Evolutionary conservation across 2,329 filamentous ascomycete genomes (phyloP).

Genomic region (Epichloe amarillans): DNA sequence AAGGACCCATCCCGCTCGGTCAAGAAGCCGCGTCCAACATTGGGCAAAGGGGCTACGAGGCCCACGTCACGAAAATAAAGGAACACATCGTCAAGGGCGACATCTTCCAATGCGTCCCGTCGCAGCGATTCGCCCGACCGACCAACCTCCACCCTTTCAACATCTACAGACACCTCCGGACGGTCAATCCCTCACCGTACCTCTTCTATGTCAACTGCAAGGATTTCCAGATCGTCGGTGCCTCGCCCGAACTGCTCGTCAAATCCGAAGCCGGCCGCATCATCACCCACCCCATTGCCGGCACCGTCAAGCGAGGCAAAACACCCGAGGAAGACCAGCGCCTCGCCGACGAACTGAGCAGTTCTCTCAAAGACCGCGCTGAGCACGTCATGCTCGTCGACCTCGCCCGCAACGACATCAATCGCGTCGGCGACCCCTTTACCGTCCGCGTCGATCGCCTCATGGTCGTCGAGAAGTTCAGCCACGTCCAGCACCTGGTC

Average conservation of each 20-base stretch:
- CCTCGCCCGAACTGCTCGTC: conserved; percentile 86
- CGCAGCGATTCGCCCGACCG: conserved; percentile 79
- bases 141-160: conserved; percentile 94
- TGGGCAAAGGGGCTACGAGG: conserved; percentile 75
- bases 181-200: conserved; percentile 95
- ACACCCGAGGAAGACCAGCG: conserved; percentile 68
- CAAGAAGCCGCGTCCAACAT: conserved; percentile 87
- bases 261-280: conserved; percentile 79
- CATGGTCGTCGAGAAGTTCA: conserved; percentile 91
- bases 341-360: conserved; percentile 63
- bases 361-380: conserved; percentile 78
- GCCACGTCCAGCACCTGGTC: conserved; percentile 92
- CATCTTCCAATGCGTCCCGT: conserved; percentile 96
- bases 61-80: conserved; percentile 76
- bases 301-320: conserved; percentile 79
- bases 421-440: conserved; percentile 82
- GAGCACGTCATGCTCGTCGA: conserved; percentile 98
- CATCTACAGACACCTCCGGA: conserved; percentile 88
- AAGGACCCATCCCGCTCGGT: conserved; percentile 57
- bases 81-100: conserved; percentile 82
- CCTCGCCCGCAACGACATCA: conserved; percentile 89
- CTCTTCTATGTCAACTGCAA: conserved; percentile 90
- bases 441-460: conserved; percentile 84
- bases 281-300: conserved; percentile 93
- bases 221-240: conserved; percentile 89